phyloP scores from a whole-genome alignment of 768 basidiomycete species.

The Paxillus rubicundulus region DNA sequence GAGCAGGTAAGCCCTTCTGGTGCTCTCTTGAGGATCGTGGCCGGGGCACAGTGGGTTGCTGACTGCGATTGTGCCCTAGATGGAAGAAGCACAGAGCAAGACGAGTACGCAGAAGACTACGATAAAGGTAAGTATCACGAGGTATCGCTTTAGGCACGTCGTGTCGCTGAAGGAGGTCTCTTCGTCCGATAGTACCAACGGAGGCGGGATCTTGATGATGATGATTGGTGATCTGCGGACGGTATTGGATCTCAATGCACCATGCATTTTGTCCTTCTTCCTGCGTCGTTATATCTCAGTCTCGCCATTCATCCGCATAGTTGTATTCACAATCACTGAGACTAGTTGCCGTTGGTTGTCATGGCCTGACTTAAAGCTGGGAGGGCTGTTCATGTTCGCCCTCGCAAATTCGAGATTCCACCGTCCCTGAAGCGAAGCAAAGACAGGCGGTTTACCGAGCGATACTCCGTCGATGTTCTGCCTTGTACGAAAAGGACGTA shows the following conservation, averaged over 20 bases:
- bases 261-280: not conserved
- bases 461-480: no score
- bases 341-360: not conserved
- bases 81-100: conserved; percentile 53
- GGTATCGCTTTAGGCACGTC: not conserved
- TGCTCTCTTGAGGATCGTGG: not conserved
- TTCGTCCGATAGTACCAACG: conserved; percentile 51
- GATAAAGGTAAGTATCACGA: conserved; percentile 46
- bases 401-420: no score
- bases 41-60: conserved; percentile 3
- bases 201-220: conserved; percentile 63
- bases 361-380: not conserved
- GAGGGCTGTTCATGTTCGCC: no score
- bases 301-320: not conserved
- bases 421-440: no score
- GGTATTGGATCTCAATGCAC: not conserved
- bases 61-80: conserved; percentile 32
- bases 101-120: conserved; percentile 52
- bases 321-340: not conserved
- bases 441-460: no score
- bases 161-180: conserved; percentile 4
- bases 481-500: no score
- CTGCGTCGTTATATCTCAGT: not conserved
- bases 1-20: conserved; percentile 59
- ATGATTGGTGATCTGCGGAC: conserved; percentile 41